phyloP scores from a whole-genome alignment of 2,329 filamentous ascomycete species.

The Ciborinia camelliae region DNA sequence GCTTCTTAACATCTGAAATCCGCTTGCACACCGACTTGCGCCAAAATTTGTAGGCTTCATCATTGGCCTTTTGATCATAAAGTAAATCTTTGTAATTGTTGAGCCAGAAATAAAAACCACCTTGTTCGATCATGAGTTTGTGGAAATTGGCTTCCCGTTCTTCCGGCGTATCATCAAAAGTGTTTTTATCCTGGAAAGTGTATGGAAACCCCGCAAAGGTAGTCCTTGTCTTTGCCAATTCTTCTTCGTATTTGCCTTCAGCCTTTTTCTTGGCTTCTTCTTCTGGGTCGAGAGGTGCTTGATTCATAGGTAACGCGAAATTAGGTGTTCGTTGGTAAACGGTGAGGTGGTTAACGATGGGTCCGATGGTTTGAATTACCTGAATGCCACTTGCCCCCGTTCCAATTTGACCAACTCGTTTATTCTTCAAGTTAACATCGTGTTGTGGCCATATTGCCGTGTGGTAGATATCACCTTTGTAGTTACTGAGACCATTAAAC shows the following conservation, averaged over 20 bases:
- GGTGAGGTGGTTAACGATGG: conserved; percentile 40
- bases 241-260: conserved; percentile 37
- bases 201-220: conserved; percentile 37
- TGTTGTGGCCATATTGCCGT: conserved; percentile 32
- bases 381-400: conserved; percentile 32
- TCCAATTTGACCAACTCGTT: conserved; percentile 24
- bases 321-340: conserved; percentile 58
- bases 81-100: conserved; percentile 34
- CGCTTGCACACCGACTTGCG: conserved; percentile 1
- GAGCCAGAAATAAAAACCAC: conserved; percentile 41
- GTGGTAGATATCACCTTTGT: conserved; percentile 32
- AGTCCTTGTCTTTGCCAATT: conserved; percentile 33
- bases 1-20: conserved; percentile 32
- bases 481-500: conserved; percentile 31
- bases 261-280: conserved; percentile 24
- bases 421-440: conserved; percentile 44
- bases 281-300: conserved; percentile 33
- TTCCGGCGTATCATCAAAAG: conserved; percentile 37
- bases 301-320: conserved; percentile 34
- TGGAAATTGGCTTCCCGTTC: conserved; percentile 40
- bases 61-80: conserved; percentile 35
- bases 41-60: conserved; percentile 22
- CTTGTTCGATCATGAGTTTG: conserved; percentile 26
- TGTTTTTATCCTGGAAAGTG: conserved; percentile 32
- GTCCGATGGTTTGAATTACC: conserved; percentile 27